A percentile compares a stretch with the other conserved stretches of the same genome.
Evolutionary conservation across 441 rosid species (phyloP).

Genomic region (Francoa sonchifolia): DNA sequence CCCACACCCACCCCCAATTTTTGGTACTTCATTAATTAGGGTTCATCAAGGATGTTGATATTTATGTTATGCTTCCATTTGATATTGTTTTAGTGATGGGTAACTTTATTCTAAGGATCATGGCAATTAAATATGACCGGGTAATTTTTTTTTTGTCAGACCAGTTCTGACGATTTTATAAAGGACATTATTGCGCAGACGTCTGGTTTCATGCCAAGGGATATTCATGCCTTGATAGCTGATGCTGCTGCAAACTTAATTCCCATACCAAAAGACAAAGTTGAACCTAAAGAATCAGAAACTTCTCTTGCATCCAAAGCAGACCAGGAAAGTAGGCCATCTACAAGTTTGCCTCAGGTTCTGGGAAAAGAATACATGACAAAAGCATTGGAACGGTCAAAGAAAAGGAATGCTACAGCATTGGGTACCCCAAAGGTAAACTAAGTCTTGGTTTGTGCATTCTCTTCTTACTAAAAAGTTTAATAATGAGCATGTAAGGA

Average conservation of each 20-base stretch:
- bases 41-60: neutral
- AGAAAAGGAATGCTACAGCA: slow-evolving; percentile 87
- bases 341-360: slow-evolving; percentile 17
- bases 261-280: slow-evolving; percentile 24
- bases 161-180: slow-evolving; percentile 39
- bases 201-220: slow-evolving; percentile 88
- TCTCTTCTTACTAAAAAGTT: neutral
- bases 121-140: slow-evolving; percentile 10
- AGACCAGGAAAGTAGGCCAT: slow-evolving; percentile 20
- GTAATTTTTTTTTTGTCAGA: slow-evolving; percentile 37
- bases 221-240: slow-evolving; percentile 72
- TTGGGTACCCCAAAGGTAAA: slow-evolving; percentile 92
- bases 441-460: neutral
- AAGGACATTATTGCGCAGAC: slow-evolving; percentile 84
- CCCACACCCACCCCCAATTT: too few relatives aligned
- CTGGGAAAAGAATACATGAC: slow-evolving; percentile 39
- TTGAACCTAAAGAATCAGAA: slow-evolving; percentile 20
- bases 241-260: slow-evolving; percentile 74
- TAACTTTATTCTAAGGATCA: too few relatives aligned
- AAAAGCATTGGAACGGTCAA: slow-evolving; percentile 74
- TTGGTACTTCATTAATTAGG: too few relatives aligned
- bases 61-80: too few relatives aligned
- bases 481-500: too few relatives aligned
- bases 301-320: slow-evolving; percentile 23
- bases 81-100: too few relatives aligned